Base-by-base conservation (phyloP, 1,139 yeast species). In the Meyerozyma guilliermondii region DNA sequence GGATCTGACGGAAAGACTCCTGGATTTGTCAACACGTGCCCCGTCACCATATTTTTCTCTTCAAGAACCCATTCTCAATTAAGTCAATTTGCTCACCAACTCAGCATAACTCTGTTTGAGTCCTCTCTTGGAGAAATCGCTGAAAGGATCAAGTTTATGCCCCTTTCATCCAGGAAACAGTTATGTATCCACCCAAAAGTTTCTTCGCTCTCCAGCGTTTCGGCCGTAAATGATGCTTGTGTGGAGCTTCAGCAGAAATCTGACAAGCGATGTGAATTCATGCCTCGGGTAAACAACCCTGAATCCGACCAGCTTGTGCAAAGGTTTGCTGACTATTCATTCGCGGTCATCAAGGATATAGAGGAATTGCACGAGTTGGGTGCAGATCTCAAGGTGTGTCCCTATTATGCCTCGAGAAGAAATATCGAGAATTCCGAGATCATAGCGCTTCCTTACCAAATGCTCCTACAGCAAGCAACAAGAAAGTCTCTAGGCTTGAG, bases 41-140 rank as follows among this genome's bases (percentile, higher is more conserved):
- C 78, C 1, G 55, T 71, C 0, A 80, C 80, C 51, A 63, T 70
- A 0, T 78, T 65, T 50, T 89, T 82, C 56, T 74, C 95, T 0
- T 88, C 97, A 1, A 68, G 98, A 59, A 91, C 98, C 0, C 98
- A 91, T 56, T 87, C 97, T 0, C 98, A 91, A 57, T 65, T 91
- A 43, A 74, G 74, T 39, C 98, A 91, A 55, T 87, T 91, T 57
- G 79, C 91, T 0, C 77, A 80, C 18, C 97, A 92, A 52, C 63
- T 91, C 39, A 62, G 71, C 33, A 57, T 85, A 29, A 80, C 95
- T 0, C 48, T 62, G 0, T 84, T 88, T 47, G 83, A 86, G 1
- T 75, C 95, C 0, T 76, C 89, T 0, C 67, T 79, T 46, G 64
- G 60, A 8, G 70, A 66, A 1, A 43, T 66, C 0, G 50, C 59